Base-by-base conservation (phyloP, 805 yeast species). In the Saccharomyces eubayanus region DNA sequence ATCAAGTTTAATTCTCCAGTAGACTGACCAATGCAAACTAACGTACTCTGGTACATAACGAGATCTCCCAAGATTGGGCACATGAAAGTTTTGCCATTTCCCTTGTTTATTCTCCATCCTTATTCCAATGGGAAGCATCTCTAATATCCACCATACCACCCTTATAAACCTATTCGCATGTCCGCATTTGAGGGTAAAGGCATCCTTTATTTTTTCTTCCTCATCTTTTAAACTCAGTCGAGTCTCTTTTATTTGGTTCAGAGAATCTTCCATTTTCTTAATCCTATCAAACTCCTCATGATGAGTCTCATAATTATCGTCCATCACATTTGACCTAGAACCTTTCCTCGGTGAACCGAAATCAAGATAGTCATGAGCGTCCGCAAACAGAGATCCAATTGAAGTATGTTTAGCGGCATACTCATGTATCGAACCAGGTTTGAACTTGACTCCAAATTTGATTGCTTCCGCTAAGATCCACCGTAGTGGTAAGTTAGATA, bases 381-480 rank as follows among this genome's bases (percentile, higher is more conserved):
- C 72, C 0, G 84, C 72, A n/a, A 79, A 62, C 4, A 80, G 57
- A 41, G 81, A 73, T 31, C 70, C 73, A 10, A 67, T 48, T 0
- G 76, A 64, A 0, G 81, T 72, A 53, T 74, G 73, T 30, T 71
- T 69, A 3, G 53, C 51, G 5, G 75, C 65, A 60, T 79, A 79
- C 43, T 72, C 74, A 30, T 65, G 65, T 1, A 83, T 55, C 8
- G 76, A 61, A 0, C 70, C 72, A 10, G 59, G 63, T 51, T 76
- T 74, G 60, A 83, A 81, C 11, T 51, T 36, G 2, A 82, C 76
- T 0, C 86, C 87, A 59, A 71, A 69, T 50, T 72, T 73, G 8
- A 77, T 60, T 0, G 86, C 81, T 62, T 80, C 81, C 5, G 77
- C 68, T 11, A 84, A 54, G 64, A 84, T 79, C 89, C 89, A 84